Percentiles rank a stretch among this genome's conserved stretches.
Evolutionary conservation across 2,329 filamentous ascomycete species (phyloP).

Genomic region (Trichoderma hamatum): DNA sequence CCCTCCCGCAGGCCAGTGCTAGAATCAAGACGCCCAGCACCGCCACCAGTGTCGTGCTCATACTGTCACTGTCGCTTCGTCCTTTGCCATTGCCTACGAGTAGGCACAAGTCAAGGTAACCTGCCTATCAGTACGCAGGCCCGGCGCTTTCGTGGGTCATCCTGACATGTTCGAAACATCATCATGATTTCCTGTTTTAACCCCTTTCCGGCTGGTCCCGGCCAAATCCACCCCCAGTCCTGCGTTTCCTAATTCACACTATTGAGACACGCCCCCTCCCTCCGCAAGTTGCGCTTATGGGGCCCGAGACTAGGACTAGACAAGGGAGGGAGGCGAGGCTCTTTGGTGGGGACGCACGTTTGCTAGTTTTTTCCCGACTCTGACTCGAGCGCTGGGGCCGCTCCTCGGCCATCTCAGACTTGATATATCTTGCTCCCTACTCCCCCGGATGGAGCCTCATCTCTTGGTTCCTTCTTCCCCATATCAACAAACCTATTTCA

Average conservation of each 20-base stretch:
- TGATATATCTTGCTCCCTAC: conserved; percentile 19
- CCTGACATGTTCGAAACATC: conserved; percentile 26
- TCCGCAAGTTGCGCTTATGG: background rate
- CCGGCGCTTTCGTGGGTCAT: conserved; percentile 21
- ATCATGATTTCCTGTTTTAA: conserved; percentile 8
- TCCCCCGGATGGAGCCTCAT: conserved; percentile 15
- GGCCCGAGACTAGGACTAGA: background rate
- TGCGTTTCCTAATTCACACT: background rate
- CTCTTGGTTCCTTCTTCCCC: background rate
- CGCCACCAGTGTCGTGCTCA: background rate
- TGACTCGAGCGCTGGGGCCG: conserved; percentile 25
- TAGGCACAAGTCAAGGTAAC: background rate
- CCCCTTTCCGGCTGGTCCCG: conserved; percentile 28
- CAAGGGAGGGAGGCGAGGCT: conserved; percentile 24
- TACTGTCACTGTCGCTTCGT: background rate
- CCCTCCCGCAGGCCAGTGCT: background rate
- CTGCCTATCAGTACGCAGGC: background rate
- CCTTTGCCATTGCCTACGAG: background rate
- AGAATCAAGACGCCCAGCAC: background rate
- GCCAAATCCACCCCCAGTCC: conserved; percentile 19
- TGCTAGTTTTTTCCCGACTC: conserved; percentile 14
- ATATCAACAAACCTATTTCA: background rate
- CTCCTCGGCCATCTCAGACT: conserved; percentile 13
- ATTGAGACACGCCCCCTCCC: conserved; percentile 8
- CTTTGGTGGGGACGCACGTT: conserved; percentile 21